Base-by-base conservation (phyloP, 805 yeast species). In the Monosporozyma siamensis region DNA sequence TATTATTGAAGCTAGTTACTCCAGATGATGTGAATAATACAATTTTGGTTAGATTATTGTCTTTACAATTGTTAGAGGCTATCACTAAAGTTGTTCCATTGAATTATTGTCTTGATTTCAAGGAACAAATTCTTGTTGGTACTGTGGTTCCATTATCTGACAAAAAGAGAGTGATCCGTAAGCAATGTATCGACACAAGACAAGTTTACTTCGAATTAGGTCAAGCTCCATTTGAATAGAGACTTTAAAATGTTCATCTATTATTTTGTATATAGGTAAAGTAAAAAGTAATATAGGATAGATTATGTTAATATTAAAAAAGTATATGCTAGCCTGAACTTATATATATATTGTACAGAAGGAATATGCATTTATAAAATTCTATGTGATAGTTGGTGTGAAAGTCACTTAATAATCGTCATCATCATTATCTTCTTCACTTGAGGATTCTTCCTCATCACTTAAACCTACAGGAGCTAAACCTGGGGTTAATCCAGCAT, bases 401-500 rank as follows among this genome's bases (percentile, higher is more conserved):
- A n/a, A n/a, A n/a, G n/a, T n/a, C n/a, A n/a, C n/a, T n/a, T n/a
- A n/a, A 14, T 32, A 29, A n/a, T 17, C 12, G 2, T 40, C 18
- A 22, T 44, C 42, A 25, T 40, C 44, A 6, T 37, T 44, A 18
- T 45, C 49, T 27, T 55, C 58, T 29, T 59, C 65, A 15, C 59
- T 64, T 31, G 59, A 55, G 10, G 59, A 55, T 12, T 58, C 63
- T 21, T 72, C 77, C 44, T 76, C 78, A 50, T 77, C 80, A 35
- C 75, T 72, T 49, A 70, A 67, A 27, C 78, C 89, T 20, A 84
- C 88, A 25, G 92, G 92, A 1, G 92, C 94, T 61, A 84, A 70
- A 48, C 94, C 94, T 1, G 92, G 94, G 0, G 94, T 84, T 43
- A 84, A 68, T 22, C 92, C 90, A 32, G 84, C 64, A 45, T 62